Evolutionary conservation across 2,329 filamentous ascomycete species (phyloP).

Genomic region (Dactylellina drechsleri): DNA sequence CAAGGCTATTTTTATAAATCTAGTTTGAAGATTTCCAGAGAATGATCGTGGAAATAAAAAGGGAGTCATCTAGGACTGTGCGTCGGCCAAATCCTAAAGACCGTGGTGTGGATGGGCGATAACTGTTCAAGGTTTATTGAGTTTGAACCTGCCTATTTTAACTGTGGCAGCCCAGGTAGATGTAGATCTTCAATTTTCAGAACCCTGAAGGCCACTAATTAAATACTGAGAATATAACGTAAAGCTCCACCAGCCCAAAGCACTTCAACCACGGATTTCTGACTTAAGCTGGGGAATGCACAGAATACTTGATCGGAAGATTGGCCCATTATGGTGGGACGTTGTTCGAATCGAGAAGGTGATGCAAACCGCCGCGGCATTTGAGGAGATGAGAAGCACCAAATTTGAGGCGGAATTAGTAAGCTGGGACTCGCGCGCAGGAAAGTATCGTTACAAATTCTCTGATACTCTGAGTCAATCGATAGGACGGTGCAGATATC

Average conservation of each 20-base stretch:
- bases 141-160: slow-evolving; percentile 27
- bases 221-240: not conserved
- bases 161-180: not conserved
- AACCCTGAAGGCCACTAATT: not conserved
- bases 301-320: not conserved
- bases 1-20: too few species aligned
- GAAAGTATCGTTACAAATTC: not conserved
- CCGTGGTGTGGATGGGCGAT: too few species aligned
- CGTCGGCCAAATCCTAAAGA: too few species aligned
- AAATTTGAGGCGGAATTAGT: not conserved
- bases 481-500: not conserved
- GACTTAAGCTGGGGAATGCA: not conserved
- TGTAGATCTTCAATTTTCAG: not conserved
- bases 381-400: not conserved
- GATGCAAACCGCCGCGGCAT: slow-evolving; percentile 1
- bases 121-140: too few species aligned
- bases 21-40: too few species aligned
- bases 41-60: too few species aligned
- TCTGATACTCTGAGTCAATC: not conserved
- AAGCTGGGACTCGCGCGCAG: not conserved
- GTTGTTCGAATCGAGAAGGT: slow-evolving; percentile 13
- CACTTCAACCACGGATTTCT: slow-evolving; percentile 2
- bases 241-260: slow-evolving; percentile 4
- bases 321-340: not conserved
- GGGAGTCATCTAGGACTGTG: too few species aligned